phyloP scores from a whole-genome alignment of 2,329 filamentous ascomycete genomes.

The Xylariaceae sp. region DNA sequence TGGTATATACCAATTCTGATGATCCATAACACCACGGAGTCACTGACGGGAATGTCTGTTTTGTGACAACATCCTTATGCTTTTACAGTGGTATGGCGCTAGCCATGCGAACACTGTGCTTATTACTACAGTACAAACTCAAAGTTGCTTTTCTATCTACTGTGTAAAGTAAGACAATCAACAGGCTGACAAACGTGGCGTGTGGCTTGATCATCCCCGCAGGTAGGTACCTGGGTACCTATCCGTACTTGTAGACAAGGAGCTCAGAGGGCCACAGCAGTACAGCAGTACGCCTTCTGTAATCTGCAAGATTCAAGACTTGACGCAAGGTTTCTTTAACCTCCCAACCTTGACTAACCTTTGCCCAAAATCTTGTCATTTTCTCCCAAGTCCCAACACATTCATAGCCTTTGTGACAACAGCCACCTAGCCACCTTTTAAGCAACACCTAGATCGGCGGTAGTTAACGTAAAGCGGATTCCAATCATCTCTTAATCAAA shows the following conservation, averaged over 20 bases:
- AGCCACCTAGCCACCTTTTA: background rate
- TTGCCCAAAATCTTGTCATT: slow-evolving; percentile 12
- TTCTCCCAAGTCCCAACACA: slow-evolving; percentile 1
- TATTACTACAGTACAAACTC: too few species aligned
- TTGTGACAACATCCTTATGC: too few species aligned
- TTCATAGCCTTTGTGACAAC: background rate
- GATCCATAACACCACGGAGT: too few species aligned
- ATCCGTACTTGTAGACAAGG: background rate
- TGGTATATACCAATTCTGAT: too few species aligned
- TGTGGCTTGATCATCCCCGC: slow-evolving; percentile 13
- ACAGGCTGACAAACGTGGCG: slow-evolving; percentile 21
- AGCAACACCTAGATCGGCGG: too few species aligned
- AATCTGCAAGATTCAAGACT: slow-evolving; percentile 13
- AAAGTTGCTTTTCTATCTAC: too few species aligned
- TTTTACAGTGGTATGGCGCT: too few species aligned
- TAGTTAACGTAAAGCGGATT: too few species aligned
- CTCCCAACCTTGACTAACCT: slow-evolving; percentile 13
- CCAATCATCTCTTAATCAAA: background rate
- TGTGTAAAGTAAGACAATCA: slow-evolving; percentile 4
- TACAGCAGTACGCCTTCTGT: slow-evolving; percentile 2
- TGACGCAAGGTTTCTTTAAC: slow-evolving; percentile 18
- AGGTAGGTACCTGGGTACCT: too few species aligned
- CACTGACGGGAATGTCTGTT: too few species aligned
- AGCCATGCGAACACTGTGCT: too few species aligned
- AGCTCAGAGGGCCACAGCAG: slow-evolving; percentile 1